Base-by-base conservation (phyloP, 257 asterid genomes). In the Solanum commersonii region DNA sequence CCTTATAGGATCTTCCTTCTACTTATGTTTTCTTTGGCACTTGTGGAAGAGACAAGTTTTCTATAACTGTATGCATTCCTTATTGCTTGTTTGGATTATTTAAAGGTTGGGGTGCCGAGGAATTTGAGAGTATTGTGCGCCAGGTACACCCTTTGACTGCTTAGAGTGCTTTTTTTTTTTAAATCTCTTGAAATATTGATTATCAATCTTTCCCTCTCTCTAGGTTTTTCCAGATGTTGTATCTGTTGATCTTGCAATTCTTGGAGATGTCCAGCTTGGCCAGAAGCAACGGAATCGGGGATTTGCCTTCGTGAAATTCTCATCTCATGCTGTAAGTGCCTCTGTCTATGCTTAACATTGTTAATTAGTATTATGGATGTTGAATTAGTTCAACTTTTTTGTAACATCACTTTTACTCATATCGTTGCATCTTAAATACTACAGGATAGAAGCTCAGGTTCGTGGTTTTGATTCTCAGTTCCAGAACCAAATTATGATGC, bases 401-500 rank as follows among this genome's bases (percentile, higher is more conserved):
- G 87, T 86, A 89, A 90, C 87, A 73, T 90, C 89, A 91, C 90
- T 93, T 91, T 90, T 92, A 91, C 96, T 90, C 86, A 89, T 91
- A 49, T 89, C 87, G 91, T 92, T 94, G 95, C 95, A 90, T 95
- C 94, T 94, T 92, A 90, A 92, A 92, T 93, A 92, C 88, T 94
- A 96, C 96, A 95, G 98, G 99, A 88, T 92, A 92, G 88, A 94
- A 90, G 94, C 94, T 90, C 98, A 94, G 96, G 98, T 95, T 91
- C 95, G 94, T 94, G 98, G 95, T 94, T 94, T 91, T 95, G 98
- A 94, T 93, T 91, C 93, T 94, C 93, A 87, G 95, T 93, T 92
- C 95, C 95, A 92, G 95, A 95, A 85, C 92, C 94, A 88, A 88
- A 91, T 91, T 91, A 90, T 90, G 93, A 88, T 86, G 91, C 91